These are phyloP conservation scores for Boletus bicolor DNA, from an alignment of 768 basidiomycete genomes.

Conservation along the genomic window DNA sequence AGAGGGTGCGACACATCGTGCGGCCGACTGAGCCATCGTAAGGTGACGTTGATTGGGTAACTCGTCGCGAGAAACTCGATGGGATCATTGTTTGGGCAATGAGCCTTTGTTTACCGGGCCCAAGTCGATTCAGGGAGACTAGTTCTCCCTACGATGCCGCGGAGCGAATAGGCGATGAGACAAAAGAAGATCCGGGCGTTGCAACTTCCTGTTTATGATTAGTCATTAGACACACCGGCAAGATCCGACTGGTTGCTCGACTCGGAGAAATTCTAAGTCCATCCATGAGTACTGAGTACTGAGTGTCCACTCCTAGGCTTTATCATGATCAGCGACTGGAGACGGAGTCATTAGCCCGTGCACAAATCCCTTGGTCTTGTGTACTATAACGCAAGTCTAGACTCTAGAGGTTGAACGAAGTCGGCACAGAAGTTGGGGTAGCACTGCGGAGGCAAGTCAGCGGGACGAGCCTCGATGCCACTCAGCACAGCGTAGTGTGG, in stretches of 20 bases:
- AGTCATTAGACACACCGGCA: slow-evolving; percentile 2
- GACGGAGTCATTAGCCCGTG: background rate
- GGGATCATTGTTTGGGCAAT: background rate
- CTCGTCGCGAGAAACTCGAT: background rate
- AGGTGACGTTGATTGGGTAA: background rate
- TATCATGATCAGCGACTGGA: background rate
- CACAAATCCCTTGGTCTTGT: background rate
- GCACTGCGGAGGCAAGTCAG: background rate
- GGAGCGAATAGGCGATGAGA: background rate
- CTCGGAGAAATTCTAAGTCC: background rate
- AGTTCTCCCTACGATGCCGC: slow-evolving; percentile 3
- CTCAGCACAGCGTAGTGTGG: background rate
- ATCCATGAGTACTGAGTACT: slow-evolving; percentile 1
- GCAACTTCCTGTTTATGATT: background rate
- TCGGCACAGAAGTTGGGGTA: background rate
- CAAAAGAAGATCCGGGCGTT: slow-evolving; percentile 12
- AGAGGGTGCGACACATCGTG: background rate
- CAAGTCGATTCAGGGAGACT: background rate
- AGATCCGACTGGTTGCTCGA: slow-evolving; percentile 10
- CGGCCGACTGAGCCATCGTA: background rate
- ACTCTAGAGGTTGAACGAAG: background rate
- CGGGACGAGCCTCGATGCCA: background rate
- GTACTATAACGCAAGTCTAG: background rate
- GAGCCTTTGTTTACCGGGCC: slow-evolving; percentile 7
- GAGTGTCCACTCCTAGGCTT: background rate